phyloP scores from a whole-genome alignment of 2,329 filamentous ascomycete genomes.

The Colletotrichum acutatum region DNA sequence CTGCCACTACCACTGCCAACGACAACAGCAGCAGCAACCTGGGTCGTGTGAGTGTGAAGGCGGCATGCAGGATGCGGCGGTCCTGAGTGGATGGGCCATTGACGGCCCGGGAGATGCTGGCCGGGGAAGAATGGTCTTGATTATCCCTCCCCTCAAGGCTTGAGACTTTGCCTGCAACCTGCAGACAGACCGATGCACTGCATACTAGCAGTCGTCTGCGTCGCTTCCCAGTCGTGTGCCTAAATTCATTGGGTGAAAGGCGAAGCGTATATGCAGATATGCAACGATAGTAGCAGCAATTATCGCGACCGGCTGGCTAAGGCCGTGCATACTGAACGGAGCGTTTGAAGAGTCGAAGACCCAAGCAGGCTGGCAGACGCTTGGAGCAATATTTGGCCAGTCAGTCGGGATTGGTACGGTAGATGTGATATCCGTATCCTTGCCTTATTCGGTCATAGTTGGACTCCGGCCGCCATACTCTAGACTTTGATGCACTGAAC shows the following conservation, averaged over 20 bases:
- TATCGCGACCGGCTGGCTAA: background rate
- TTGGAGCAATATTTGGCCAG: background rate
- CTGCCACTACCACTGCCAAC: background rate
- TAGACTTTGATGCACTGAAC: background rate
- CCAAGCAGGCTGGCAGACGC: background rate
- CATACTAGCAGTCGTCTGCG: background rate
- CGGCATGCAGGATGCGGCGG: background rate
- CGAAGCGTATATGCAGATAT: conserved; percentile 5
- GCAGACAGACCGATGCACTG: conserved; percentile 1
- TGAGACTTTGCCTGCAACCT: conserved; percentile 17
- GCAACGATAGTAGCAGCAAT: background rate
- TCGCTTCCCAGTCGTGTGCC: conserved; percentile 25
- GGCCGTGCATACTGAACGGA: background rate
- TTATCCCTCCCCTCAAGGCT: conserved; percentile 16
- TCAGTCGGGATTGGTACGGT: background rate
- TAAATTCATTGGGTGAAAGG: conserved; percentile 15
- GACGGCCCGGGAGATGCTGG: conserved; percentile 6
- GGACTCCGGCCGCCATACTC: background rate
- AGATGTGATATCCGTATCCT: background rate
- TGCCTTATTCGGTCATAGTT: background rate
- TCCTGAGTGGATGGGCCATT: background rate
- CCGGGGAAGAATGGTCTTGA: background rate
- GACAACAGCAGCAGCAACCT: background rate
- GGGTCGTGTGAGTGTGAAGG: background rate
- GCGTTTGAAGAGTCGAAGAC: background rate